Percentiles rank a stretch among this genome's conserved stretches.
phyloP scores from a whole-genome alignment of 2,329 filamentous ascomycete species.

The Blumeriella jaapii region DNA sequence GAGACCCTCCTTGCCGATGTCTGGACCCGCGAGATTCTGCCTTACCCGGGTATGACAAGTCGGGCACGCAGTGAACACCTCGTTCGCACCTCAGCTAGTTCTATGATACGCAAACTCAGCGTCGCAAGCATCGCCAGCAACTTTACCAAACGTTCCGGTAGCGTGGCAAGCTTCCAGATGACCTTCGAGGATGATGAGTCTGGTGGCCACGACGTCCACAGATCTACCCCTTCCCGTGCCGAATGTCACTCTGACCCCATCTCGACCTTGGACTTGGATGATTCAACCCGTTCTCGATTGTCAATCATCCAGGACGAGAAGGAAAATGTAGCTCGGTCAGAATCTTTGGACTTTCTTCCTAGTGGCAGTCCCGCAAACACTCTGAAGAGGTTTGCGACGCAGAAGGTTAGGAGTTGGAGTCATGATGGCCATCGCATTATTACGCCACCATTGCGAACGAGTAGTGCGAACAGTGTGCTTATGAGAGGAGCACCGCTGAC shows the following conservation, averaged over 20 bases:
- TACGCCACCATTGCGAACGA: constrained; percentile 20
- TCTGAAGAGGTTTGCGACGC: constrained; percentile 17
- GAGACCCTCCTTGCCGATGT: constrained; percentile 66
- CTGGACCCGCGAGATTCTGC: constrained; percentile 71
- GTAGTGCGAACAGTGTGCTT: constrained; percentile 20
- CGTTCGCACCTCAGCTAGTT: constrained; percentile 68
- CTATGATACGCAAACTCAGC: constrained; percentile 80
- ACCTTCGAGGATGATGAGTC: constrained; percentile 17
- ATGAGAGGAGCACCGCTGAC: constrained; percentile 1
- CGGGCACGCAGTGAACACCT: constrained; percentile 56
- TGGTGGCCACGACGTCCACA: constrained; percentile 11
- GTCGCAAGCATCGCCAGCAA: constrained; percentile 67
- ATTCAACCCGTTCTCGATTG: constrained; percentile 14
- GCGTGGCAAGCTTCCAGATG: constrained; percentile 23
- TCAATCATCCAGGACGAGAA: constrained; percentile 24
- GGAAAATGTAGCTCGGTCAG: constrained; percentile 15
- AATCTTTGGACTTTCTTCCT: constrained; percentile 14
- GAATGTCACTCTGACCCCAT: constrained; percentile 13
- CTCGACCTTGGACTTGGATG: constrained; percentile 11
- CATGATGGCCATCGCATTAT: constrained; percentile 21
- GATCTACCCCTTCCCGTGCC: constrained; percentile 7
- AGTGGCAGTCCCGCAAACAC: constrained; percentile 16
- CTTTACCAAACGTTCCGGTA: constrained; percentile 56
- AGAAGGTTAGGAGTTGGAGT: constrained; percentile 21
- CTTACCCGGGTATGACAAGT: constrained; percentile 69